Evolutionary conservation across 2,329 filamentous ascomycete genomes (phyloP).

Genomic region (Colletotrichum nymphaeae): DNA sequence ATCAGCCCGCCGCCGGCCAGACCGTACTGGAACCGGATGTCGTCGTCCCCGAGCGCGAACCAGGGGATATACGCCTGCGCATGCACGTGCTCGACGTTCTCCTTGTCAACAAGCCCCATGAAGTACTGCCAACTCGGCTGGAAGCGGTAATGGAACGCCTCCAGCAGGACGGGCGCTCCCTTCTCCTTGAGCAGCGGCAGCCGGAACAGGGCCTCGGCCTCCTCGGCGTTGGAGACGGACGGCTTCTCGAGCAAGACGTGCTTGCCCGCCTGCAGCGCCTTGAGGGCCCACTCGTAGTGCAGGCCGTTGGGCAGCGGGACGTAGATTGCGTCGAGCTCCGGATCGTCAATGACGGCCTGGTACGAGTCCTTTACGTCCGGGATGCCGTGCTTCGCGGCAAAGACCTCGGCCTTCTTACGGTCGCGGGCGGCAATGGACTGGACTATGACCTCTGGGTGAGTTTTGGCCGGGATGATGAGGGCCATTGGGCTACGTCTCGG

Average conservation of each 20-base stretch:
- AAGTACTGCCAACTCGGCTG: conserved; percentile 60
- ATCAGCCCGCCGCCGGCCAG: conserved; percentile 55
- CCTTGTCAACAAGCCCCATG: conserved; percentile 49
- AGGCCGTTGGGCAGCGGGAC: conserved; percentile 58
- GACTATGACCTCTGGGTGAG: conserved; percentile 65
- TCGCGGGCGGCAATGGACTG: conserved; percentile 65
- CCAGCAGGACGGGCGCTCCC: conserved; percentile 58
- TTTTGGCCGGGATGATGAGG: conserved; percentile 60
- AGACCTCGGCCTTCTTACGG: conserved; percentile 56
- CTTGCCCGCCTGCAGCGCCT: conserved; percentile 60
- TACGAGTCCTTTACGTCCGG: conserved; percentile 61
- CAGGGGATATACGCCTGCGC: conserved; percentile 44
- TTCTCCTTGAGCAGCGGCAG: conserved; percentile 46
- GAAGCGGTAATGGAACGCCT: conserved; percentile 65
- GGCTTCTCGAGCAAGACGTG: conserved; percentile 69
- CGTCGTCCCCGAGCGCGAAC: conserved; percentile 45
- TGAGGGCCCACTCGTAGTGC: conserved; percentile 59
- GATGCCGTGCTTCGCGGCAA: conserved; percentile 63
- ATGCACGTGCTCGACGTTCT: conserved; percentile 49
- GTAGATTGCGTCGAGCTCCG: conserved; percentile 58
- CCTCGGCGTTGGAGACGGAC: conserved; percentile 54
- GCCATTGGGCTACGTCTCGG: conserved; percentile 47
- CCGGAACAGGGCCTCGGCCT: conserved; percentile 58
- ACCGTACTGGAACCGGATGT: conserved; percentile 57
- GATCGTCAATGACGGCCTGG: conserved; percentile 52